Evolutionary conservation across 768 basidiomycete species (phyloP), one percentile per base, ranked within the genome.

Genomic region (Kondoa malvinella): DNA sequence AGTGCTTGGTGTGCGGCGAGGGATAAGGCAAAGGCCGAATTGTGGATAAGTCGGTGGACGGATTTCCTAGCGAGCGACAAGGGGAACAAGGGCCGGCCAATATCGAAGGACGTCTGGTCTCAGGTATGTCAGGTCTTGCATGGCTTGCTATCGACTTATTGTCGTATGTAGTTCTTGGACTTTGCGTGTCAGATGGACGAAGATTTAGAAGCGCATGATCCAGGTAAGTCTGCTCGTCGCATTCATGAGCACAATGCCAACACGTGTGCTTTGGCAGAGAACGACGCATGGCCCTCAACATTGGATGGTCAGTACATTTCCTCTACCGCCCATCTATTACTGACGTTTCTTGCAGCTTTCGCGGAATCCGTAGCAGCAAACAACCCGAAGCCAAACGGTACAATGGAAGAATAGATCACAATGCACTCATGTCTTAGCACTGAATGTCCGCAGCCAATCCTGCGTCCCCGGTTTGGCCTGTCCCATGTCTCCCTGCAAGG

Each of bases 241-340:
- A 50, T 50, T 8, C 8, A 50, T 8, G 8, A 50, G 8, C 40
- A n/a, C n/a, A 50, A 50, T 8, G 8, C 58, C 26, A 31, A 26
- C 26, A 25, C 14, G 16, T 31, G 40, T 8, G 21, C 21, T 50
- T 86, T 89, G 74, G 87, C 90, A 74, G 78, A 81, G 71, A 86
- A 89, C 80, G 89, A 83, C 60, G 86, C 89, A 1, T 91, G 89
- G 89, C 89, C 89, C 2, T 89, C 88, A 40, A 82, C 85, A 27
- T 87, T 91, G 70, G 89, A 92, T 72, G 87, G 88, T 64, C 90
- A 89, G 72, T 87, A 88, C 17, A 83, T 81, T 66, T 86, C 81
- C 73, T 86, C 83, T 56, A 83, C 81, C 74, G 76, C 77, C 32
- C 25, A 67, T 40, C 26, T 57, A n/a, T 34, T 25, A 2, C 16